Evolutionary conservation across 2,329 filamentous ascomycete species (phyloP).

Genomic region (Graphilbum sp.): DNA sequence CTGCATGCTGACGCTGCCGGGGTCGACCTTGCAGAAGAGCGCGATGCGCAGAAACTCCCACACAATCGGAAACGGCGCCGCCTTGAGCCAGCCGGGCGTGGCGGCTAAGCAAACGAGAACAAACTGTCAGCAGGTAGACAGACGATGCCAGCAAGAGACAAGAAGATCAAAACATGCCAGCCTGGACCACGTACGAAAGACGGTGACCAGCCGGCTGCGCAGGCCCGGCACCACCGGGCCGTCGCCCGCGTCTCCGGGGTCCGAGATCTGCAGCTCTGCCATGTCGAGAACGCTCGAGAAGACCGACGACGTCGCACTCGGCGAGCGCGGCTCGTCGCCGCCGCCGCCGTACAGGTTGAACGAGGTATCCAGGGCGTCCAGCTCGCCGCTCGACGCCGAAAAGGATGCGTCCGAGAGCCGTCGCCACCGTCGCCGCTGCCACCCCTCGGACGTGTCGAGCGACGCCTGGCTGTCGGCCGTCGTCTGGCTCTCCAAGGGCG

Average conservation of each 20-base stretch:
- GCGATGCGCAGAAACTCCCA: conserved; percentile 37
- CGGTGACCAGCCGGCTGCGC: conserved; percentile 15
- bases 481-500: neutral
- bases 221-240: conserved; percentile 5
- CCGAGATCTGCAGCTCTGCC: conserved; percentile 2
- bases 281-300: conserved; percentile 4
- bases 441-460: too few relatives aligned
- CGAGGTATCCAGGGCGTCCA: neutral
- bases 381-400: neutral
- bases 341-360: neutral
- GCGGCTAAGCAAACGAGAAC: conserved; percentile 18
- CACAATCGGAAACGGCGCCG: conserved; percentile 29
- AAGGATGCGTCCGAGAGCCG: conserved; percentile 6
- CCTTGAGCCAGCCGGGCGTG: conserved; percentile 23
- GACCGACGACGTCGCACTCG: conserved; percentile 2
- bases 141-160: too few relatives aligned
- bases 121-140: too few relatives aligned
- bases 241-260: neutral
- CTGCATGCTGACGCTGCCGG: conserved; percentile 17
- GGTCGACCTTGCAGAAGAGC: conserved; percentile 25
- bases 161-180: too few relatives aligned
- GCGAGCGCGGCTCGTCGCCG: too few relatives aligned
- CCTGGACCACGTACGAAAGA: conserved; percentile 29
- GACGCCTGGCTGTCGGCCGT: neutral
- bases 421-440: too few relatives aligned